These are phyloP conservation scores for Arctium lappa DNA, from an alignment of 129 eudicot species.

Conservation along the genomic window DNA sequence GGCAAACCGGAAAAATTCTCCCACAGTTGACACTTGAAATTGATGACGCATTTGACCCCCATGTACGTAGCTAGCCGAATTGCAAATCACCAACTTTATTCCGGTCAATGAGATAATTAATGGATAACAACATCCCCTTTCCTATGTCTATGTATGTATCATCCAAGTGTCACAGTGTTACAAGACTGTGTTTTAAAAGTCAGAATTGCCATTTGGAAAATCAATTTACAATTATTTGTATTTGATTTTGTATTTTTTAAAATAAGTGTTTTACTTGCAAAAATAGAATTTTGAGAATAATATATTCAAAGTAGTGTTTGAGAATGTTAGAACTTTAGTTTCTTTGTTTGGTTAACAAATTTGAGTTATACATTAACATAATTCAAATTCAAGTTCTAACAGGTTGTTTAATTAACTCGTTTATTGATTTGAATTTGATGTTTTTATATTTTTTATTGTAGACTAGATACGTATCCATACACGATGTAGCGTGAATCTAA, in stretches of 20 bases:
- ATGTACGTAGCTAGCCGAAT: slow-evolving; percentile 11
- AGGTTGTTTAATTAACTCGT: background rate
- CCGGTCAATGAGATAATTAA: slow-evolving; percentile 9
- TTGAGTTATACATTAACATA: no score
- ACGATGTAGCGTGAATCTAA: no score
- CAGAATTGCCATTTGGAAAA: background rate
- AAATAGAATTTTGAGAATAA: background rate
- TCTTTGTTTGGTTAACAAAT: no score
- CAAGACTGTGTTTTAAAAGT: background rate
- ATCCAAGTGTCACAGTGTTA: slow-evolving; percentile 19
- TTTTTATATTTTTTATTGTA: no score
- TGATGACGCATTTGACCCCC: slow-evolving; percentile 1
- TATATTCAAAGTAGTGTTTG: background rate
- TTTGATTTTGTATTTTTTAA: background rate
- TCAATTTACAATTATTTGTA: background rate
- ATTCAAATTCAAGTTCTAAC: no score
- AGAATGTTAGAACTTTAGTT: no score
- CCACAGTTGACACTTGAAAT: slow-evolving; percentile 3
- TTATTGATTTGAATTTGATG: background rate
- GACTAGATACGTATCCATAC: no score
- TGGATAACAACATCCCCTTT: slow-evolving; percentile 6
- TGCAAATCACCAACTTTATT: slow-evolving; percentile 10
- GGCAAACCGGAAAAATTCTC: slow-evolving; percentile 1
- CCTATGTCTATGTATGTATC: background rate
- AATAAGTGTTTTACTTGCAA: background rate